Conservation (phyloP, 2,329 filamentous ascomycete genomes). For the Paecilomyces niveus region DNA sequence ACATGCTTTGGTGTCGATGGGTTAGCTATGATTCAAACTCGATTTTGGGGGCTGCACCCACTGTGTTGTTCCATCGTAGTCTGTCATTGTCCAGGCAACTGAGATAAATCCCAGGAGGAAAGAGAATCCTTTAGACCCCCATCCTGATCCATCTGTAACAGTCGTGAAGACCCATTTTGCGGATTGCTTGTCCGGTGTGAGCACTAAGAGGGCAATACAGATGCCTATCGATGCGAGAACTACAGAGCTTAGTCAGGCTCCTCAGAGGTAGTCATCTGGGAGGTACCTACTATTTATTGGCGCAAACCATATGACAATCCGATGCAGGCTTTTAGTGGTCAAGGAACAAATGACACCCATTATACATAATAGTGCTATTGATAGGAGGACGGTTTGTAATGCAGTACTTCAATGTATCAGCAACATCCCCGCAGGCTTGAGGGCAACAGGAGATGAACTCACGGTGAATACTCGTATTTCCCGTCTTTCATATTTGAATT, state of each 20-base stretch:
- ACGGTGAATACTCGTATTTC: conserved; percentile 52
- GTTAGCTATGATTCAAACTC: conserved; percentile 14
- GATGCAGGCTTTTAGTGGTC: conserved; percentile 53
- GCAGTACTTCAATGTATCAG: conserved; percentile 41
- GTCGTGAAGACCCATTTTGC: conserved; percentile 55
- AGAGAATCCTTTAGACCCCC: conserved; percentile 54
- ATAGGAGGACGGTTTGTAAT: conserved; percentile 51
- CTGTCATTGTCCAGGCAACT: conserved; percentile 54
- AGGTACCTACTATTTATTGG: conserved; percentile 52
- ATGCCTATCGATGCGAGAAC: conserved; percentile 55
- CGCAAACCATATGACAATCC: conserved; percentile 58
- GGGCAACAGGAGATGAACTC: conserved; percentile 19
- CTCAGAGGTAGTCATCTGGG: background rate
- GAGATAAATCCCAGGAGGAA: conserved; percentile 51
- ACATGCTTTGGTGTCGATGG: conserved; percentile 43
- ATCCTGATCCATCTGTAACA: conserved; percentile 56
- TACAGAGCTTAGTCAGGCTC: conserved; percentile 8
- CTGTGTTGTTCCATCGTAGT: conserved; percentile 62
- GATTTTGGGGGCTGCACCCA: conserved; percentile 24
- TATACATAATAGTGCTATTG: conserved; percentile 48
- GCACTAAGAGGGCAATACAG: conserved; percentile 51
- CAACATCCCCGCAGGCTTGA: conserved; percentile 2
- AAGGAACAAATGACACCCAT: conserved; percentile 57
- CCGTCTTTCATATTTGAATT: conserved; percentile 48
- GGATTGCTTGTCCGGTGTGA: conserved; percentile 53